Percentiles rank a stretch among this genome's conserved stretches.
Conservation (phyloP, 306 rosid genomes). For the Quercus gilva region DNA sequence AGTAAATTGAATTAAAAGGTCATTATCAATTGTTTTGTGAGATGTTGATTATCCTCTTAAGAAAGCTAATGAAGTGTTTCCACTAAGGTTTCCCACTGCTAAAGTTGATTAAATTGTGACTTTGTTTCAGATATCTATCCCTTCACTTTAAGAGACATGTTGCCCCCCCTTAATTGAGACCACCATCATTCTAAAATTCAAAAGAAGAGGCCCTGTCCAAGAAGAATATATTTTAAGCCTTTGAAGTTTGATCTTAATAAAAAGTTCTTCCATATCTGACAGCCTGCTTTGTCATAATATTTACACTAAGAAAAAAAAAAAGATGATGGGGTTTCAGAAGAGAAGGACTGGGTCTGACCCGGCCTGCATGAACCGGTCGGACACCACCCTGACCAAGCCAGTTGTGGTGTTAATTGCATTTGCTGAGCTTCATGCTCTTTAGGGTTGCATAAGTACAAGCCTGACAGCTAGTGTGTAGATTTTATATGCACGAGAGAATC, state of each 20-base stretch:
- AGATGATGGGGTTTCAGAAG: slow-evolving; percentile 2
- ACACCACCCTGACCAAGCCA: slow-evolving; percentile 68
- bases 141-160: slow-evolving; percentile 58
- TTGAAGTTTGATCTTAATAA: slow-evolving; percentile 4
- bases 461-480: slow-evolving; percentile 44
- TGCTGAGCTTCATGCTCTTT: slow-evolving; percentile 21
- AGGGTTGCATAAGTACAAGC: slow-evolving; percentile 32
- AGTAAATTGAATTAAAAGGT: slow-evolving; percentile 7
- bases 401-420: slow-evolving; percentile 58
- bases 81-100: slow-evolving; percentile 42
- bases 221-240: slow-evolving; percentile 21
- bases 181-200: slow-evolving; percentile 47
- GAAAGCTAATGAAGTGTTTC: slow-evolving; percentile 31
- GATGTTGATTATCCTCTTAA: slow-evolving; percentile 13
- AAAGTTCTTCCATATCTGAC: slow-evolving; percentile 20
- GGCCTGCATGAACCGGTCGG: slow-evolving; percentile 81
- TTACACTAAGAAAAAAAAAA: not conserved
- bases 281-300: slow-evolving; percentile 7
- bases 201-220: slow-evolving; percentile 13
- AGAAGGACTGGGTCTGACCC: slow-evolving; percentile 41
- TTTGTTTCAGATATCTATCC: slow-evolving; percentile 22
- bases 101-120: slow-evolving; percentile 34
- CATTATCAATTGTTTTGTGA: not conserved
- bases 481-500: slow-evolving; percentile 52
- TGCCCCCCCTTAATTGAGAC: slow-evolving; percentile 57